phyloP scores from a whole-genome alignment of 768 basidiomycete species.

The Thelephora ganbajun region DNA sequence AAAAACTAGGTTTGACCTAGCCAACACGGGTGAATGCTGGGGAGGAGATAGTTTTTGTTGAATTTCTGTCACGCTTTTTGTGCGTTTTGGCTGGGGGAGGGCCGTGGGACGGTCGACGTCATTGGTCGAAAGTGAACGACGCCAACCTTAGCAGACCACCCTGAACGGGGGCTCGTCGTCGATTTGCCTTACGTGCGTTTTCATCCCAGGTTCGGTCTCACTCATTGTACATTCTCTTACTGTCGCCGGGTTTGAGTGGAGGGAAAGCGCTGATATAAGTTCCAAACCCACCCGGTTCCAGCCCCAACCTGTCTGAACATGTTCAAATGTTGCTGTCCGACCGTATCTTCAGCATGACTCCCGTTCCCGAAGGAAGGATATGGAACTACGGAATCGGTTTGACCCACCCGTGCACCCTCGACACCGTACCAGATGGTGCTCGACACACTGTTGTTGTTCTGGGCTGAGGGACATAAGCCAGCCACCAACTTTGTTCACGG shows the following conservation, averaged over 20 bases:
- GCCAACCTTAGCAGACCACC: too few relatives aligned
- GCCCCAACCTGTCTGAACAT: conserved; percentile 79
- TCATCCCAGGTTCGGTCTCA: conserved; percentile 96
- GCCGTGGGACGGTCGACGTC: too few relatives aligned
- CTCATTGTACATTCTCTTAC: conserved; percentile 85
- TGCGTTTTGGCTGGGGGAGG: too few relatives aligned
- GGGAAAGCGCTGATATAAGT: conserved; percentile 83
- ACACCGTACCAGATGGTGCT: conserved; percentile 72
- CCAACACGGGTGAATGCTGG: too few relatives aligned
- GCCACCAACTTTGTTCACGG: conserved; percentile 82
- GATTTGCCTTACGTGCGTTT: conserved; percentile 87
- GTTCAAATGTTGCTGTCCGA: conserved; percentile 92
- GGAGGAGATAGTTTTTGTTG: too few relatives aligned
- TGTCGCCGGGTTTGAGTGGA: conserved; percentile 93
- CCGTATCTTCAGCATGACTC: conserved; percentile 54
- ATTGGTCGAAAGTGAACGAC: too few relatives aligned
- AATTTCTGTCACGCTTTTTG: too few relatives aligned
- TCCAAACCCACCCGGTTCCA: conserved; percentile 68
- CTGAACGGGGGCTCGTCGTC: conserved; percentile 90
- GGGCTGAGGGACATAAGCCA: conserved; percentile 91
- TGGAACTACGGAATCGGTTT: conserved; percentile 51
- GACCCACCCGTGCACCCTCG: conserved; percentile 78
- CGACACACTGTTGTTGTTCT: conserved; percentile 90
- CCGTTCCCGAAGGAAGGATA: conserved; percentile 74
- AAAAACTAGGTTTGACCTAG: too few relatives aligned